Evolutionary conservation across 176 grass and related monocot species (phyloP).

Genomic region (Avena sativa): DNA sequence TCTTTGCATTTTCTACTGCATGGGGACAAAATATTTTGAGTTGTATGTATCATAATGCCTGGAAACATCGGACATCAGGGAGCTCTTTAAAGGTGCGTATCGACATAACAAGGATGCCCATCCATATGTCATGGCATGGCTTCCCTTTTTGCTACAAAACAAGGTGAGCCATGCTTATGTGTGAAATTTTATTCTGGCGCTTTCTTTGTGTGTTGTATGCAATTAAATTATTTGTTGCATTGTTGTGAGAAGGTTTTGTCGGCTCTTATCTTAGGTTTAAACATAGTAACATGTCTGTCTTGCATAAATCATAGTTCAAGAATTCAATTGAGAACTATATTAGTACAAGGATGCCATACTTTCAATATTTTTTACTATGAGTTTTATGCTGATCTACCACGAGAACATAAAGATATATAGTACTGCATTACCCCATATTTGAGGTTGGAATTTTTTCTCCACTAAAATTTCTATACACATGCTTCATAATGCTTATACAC

Average conservation of each 20-base stretch:
- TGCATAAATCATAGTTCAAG: neutral
- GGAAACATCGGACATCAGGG: too few relatives aligned
- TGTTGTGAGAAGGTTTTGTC: neutral
- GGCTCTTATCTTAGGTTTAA: neutral
- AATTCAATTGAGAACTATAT: too few relatives aligned
- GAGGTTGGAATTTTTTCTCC: neutral
- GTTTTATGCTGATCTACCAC: neutral
- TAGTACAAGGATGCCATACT: too few relatives aligned
- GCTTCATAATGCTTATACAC: too few relatives aligned
- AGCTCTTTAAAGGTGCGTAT: too few relatives aligned
- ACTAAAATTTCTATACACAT: neutral
- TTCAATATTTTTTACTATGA: too few relatives aligned
- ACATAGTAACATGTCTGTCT: neutral
- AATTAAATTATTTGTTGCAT: neutral
- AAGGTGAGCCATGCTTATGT: neutral
- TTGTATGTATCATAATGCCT: too few relatives aligned
- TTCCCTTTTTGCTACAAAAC: too few relatives aligned
- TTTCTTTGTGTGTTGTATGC: neutral
- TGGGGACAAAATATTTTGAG: too few relatives aligned
- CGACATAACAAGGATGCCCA: too few relatives aligned
- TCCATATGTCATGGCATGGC: too few relatives aligned
- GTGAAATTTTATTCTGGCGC: neutral
- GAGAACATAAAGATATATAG: neutral
- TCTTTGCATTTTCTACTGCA: neutral
- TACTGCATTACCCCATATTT: neutral